Evolutionary conservation across 805 yeast genomes (phyloP).

Genomic region (Lachancea quebecensis): DNA sequence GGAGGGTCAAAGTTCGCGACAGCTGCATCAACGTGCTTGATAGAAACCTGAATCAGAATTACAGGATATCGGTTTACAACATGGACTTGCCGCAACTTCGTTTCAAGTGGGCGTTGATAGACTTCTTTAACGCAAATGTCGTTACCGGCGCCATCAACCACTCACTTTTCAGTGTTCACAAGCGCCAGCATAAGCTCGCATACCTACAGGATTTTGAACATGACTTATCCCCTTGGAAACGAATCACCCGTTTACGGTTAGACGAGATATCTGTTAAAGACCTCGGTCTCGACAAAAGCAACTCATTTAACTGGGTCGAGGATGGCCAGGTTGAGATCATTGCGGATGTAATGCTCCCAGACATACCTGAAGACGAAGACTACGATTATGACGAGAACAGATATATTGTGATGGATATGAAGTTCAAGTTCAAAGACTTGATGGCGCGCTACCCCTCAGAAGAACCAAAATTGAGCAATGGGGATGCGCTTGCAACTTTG

Average conservation of each 20-base stretch:
- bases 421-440: constrained; percentile 55
- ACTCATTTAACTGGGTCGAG: constrained; percentile 62
- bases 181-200: constrained; percentile 54
- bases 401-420: constrained; percentile 63
- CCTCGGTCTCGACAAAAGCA: constrained; percentile 29
- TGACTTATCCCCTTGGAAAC: constrained; percentile 41
- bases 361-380: constrained; percentile 29
- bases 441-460: constrained; percentile 47
- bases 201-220: constrained; percentile 35
- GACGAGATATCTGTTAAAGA: constrained; percentile 36
- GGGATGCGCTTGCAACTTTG: constrained; percentile 49
- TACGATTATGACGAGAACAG: constrained; percentile 21
- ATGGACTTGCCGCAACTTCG: constrained; percentile 58
- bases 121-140: constrained; percentile 61
- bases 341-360: constrained; percentile 70
- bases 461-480: constrained; percentile 46
- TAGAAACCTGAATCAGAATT: constrained; percentile 14
- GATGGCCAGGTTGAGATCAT: constrained; percentile 63
- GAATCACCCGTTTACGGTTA: constrained; percentile 41
- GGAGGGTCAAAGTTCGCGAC: constrained; percentile 35
- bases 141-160: constrained; percentile 71
- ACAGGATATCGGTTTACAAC: constrained; percentile 51
- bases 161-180: constrained; percentile 69
- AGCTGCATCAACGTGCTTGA: constrained; percentile 26
- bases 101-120: constrained; percentile 51